phyloP scores from a whole-genome alignment of 2,329 filamentous ascomycete genomes.

The Colletotrichum euphorbiae region DNA sequence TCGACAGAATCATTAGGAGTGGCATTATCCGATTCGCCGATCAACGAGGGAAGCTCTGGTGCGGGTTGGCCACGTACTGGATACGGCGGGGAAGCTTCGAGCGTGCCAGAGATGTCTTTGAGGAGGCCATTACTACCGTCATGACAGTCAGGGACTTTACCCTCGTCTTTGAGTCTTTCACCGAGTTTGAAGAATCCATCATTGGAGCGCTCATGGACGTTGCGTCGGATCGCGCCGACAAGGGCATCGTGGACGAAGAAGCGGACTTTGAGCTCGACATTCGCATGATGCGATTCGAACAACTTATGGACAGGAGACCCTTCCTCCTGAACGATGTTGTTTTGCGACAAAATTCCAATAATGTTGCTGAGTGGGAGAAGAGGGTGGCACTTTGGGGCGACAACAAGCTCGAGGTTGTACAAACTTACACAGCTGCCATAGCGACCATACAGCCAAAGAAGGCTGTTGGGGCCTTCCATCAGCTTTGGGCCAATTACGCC shows the following conservation, averaged over 20 bases:
- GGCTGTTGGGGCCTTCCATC: conserved; percentile 91
- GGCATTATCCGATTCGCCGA: conserved; percentile 92
- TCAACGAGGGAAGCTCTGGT: conserved; percentile 95
- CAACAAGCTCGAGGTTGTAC: conserved; percentile 89
- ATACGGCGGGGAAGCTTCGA: conserved; percentile 94
- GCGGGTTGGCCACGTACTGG: conserved; percentile 95
- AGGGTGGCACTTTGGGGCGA: conserved; percentile 94
- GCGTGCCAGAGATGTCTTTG: conserved; percentile 90
- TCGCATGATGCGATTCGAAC: conserved; percentile 97
- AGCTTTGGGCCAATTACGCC: conserved; percentile 96
- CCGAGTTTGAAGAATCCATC: conserved; percentile 96
- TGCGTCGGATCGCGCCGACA: conserved; percentile 82
- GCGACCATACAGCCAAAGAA: conserved; percentile 94
- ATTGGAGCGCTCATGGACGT: conserved; percentile 92
- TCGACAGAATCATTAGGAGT: conserved; percentile 91
- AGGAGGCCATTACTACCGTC: conserved; percentile 95
- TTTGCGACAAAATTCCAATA: conserved; percentile 94
- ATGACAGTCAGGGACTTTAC: conserved; percentile 99
- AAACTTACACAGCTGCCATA: conserved; percentile 95
- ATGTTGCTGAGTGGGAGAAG: conserved; percentile 97
- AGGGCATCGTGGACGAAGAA: conserved; percentile 80
- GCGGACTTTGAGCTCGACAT: conserved; percentile 96
- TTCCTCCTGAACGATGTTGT: conserved; percentile 97
- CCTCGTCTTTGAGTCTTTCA: conserved; percentile 94
- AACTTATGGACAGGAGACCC: conserved; percentile 95